phyloP scores from a whole-genome alignment of 2,329 filamentous ascomycete genomes.

The Dichotomopilus funicola region DNA sequence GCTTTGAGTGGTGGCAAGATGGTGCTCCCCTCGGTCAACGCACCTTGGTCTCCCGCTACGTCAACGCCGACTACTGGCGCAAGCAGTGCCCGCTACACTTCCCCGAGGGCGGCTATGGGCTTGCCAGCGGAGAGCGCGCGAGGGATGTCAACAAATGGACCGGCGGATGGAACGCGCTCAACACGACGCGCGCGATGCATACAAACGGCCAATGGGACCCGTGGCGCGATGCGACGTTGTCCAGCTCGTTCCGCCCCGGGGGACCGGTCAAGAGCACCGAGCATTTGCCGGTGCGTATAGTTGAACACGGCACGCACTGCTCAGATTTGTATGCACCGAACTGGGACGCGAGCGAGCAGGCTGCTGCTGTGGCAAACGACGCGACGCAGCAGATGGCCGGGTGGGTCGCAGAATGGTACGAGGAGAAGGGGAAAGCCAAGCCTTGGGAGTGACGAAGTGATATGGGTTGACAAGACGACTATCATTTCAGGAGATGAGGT shows the following conservation, averaged over 20 bases:
- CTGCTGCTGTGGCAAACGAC: constrained; percentile 43
- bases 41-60: constrained; percentile 36
- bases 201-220: constrained; percentile 37
- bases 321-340: constrained; percentile 39
- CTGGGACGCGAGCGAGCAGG: constrained; percentile 43
- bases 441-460: constrained; percentile 6
- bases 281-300: constrained; percentile 29
- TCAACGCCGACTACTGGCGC: constrained; percentile 34
- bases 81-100: constrained; percentile 41
- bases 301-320: constrained; percentile 34
- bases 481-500: too few relatives aligned
- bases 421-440: constrained; percentile 22
- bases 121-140: constrained; percentile 29
- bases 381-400: constrained; percentile 44
- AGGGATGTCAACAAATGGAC: constrained; percentile 32
- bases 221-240: constrained; percentile 36
- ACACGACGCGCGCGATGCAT: constrained; percentile 34
- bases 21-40: constrained; percentile 39
- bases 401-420: constrained; percentile 49
- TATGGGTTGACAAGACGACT: not conserved
- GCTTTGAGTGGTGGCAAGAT: constrained; percentile 36
- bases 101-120: constrained; percentile 31
- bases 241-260: constrained; percentile 32
- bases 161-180: constrained; percentile 37
- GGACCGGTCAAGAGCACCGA: constrained; percentile 32